Base-by-base conservation (phyloP, 805 yeast genomes). In the Hemisphaericaspora nanyangensis region DNA sequence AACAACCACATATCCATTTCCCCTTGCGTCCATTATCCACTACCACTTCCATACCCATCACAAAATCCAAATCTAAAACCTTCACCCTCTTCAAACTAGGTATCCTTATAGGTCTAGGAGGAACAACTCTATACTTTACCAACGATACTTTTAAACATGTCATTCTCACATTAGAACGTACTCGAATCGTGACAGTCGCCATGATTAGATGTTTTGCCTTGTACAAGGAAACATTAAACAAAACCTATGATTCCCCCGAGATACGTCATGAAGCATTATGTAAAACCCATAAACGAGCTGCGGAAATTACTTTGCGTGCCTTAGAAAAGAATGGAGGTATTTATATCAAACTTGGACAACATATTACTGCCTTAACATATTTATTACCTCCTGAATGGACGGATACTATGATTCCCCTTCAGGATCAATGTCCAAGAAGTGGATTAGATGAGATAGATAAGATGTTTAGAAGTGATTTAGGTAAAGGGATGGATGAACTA, bases 321-420 rank as follows among this genome's bases (percentile, higher is more conserved):
- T 63, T 93, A 26, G 89, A 86, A 54, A 69, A 68, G 22, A 93
- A 93, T 54, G 97, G 96, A 13, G 99, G 99, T 1, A 74, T 93
- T 6, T 93, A 82, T 59, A 93, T 93, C 60, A 93, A 93, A 60
- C 66, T 93, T 31, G 99, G 99, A 10, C 99, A 93, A 58, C 99
- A 93, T 56, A 68, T 93, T 10, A 77, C 90, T 29, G 98, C 98
- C 0, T 73, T 93, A 76, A 86, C 96, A 1, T 93, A 93, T 60
- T 65, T 93, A 24, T 66, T 93, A 35, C 99, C 99, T 0, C 68
- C 66, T 4, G 96, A 93, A 61, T 93, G 99, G 99, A 91, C 98
- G 1, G 79, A 79, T 12, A 82, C 98, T 0, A 93, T 93, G 96
- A 72, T 82, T 25, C 95, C 96, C 1, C 65, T 93, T 37, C 98